Base-by-base conservation (phyloP, 164 flowering plant genomes). In the Tinospora cordifolia region DNA sequence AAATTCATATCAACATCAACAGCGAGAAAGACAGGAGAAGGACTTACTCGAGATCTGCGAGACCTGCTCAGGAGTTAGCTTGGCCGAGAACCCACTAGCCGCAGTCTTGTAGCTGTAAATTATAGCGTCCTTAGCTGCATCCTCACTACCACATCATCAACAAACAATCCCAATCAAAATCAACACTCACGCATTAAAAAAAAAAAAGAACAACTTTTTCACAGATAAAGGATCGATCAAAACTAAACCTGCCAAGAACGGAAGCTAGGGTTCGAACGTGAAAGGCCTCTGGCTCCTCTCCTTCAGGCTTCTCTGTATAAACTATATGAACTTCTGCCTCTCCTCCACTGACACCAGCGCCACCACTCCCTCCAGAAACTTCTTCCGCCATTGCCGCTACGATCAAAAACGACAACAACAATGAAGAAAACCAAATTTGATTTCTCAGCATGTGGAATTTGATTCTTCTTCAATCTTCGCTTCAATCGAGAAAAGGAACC, bases 21-120 rank as follows among this genome's bases (percentile, higher is more conserved):
- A 15, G 36, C 11, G 27, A 47, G n/a, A 69, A 70, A 51, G 38
- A 74, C 57, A 21, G 69, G 71, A 59, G 57, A 25, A 9, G 26
- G 10, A 9, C 90, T 63, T 79, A 93, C 98, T 85, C 69, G 87
- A 80, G 66, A 93, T 80, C 54, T 87, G 72, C 0, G 81, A 63
- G 64, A 87, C 97, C 77, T 91, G 96, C 49, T 87, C 81, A 6
- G 93, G 86, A 34, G 98, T 91, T 19, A 94, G 91, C 80, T 87
- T 94, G 3, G 95, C 96, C 0, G 98, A 90, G 81, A 91, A 94
- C 11, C 98, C 98, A 72, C 82, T 85, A 0, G 95, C 96, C 21
- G 92, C 97, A n/a, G 62, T 78, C 86, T 89, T 91, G 81, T 94
- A 94, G 67, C 84, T 83, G 72, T 94, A 94, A 19, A 94, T 1